Evolutionary conservation across 2,329 filamentous ascomycete genomes (phyloP).

Genomic region (Colletotrichum coccodes): DNA sequence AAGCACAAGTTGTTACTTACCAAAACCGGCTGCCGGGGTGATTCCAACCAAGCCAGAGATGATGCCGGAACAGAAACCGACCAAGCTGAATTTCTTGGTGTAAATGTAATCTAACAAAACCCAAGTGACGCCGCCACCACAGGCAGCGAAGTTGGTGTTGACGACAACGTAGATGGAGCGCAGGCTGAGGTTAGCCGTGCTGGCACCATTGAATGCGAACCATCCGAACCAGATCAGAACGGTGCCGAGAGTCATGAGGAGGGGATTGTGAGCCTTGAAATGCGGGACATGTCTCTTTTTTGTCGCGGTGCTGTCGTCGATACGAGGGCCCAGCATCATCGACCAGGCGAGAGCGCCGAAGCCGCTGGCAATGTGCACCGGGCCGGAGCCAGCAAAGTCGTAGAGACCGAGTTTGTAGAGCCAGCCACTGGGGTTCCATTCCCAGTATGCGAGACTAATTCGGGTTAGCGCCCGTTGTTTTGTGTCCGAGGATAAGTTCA

Average conservation of each 20-base stretch:
- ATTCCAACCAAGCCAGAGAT: slow-evolving; percentile 91
- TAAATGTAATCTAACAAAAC: slow-evolving; percentile 61
- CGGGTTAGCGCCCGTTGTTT: background rate
- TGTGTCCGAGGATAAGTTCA: background rate
- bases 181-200: slow-evolving; percentile 60
- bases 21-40: slow-evolving; percentile 80
- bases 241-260: slow-evolving; percentile 72
- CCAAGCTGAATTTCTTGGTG: slow-evolving; percentile 58
- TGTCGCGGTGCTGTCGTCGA: slow-evolving; percentile 55
- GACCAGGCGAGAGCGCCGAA: slow-evolving; percentile 73
- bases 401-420: slow-evolving; percentile 68
- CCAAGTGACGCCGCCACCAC: slow-evolving; percentile 64
- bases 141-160: slow-evolving; percentile 68
- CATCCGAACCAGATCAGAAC: slow-evolving; percentile 73
- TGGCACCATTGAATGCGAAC: slow-evolving; percentile 62
- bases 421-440: slow-evolving; percentile 75
- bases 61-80: slow-evolving; percentile 85
- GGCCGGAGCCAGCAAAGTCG: slow-evolving; percentile 71
- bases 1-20: slow-evolving; percentile 2
- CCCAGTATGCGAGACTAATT: slow-evolving; percentile 68
- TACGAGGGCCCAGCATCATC: slow-evolving; percentile 69
- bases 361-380: slow-evolving; percentile 72
- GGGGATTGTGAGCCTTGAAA: slow-evolving; percentile 69
- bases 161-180: slow-evolving; percentile 65
- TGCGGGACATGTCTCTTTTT: slow-evolving; percentile 47